A percentile compares a stretch with the other conserved stretches of the same genome.
phyloP scores from a whole-genome alignment of 2,329 filamentous ascomycete species.

The Atkinsonella hypoxylon region DNA sequence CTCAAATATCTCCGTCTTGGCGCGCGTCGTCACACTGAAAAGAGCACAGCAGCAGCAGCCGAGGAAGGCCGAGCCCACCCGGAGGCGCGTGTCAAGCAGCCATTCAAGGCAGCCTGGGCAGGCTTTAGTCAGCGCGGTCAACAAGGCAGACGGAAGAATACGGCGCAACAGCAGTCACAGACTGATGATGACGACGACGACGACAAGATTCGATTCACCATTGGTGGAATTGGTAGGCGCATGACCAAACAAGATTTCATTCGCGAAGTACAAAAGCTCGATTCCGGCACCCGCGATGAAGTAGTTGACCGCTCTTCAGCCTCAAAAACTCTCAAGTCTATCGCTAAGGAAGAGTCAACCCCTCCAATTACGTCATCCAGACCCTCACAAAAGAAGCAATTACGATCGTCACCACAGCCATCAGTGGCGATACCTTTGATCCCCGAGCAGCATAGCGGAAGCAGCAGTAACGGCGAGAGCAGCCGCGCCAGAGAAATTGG shows the following conservation, averaged over 20 bases:
- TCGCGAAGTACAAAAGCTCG: constrained; percentile 58
- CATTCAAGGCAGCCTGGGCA: constrained; percentile 38
- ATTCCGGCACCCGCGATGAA: constrained; percentile 49
- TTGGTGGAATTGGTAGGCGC: constrained; percentile 57
- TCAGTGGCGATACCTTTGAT: constrained; percentile 10
- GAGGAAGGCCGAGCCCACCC: constrained; percentile 21
- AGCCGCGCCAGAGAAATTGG: constrained; percentile 10
- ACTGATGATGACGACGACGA: constrained; percentile 42
- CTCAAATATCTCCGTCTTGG: constrained; percentile 44
- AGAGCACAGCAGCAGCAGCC: constrained; percentile 17
- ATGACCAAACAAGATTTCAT: constrained; percentile 78
- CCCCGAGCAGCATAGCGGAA: constrained; percentile 9
- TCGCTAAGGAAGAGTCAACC: constrained; percentile 31
- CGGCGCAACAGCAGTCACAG: constrained; percentile 27
- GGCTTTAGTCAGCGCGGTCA: constrained; percentile 29
- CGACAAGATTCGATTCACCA: constrained; percentile 62
- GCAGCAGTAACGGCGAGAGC: constrained; percentile 9
- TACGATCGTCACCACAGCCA: not conserved
- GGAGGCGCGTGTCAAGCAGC: constrained; percentile 23
- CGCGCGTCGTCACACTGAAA: constrained; percentile 29
- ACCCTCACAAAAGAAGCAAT: not conserved
- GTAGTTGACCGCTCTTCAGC: constrained; percentile 40
- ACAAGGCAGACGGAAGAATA: constrained; percentile 25
- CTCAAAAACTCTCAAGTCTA: constrained; percentile 33
- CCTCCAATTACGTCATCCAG: constrained; percentile 4